Evolutionary conservation across 176 grass and related monocot genomes (phyloP).

Genomic region (Paspalum vaginatum): DNA sequence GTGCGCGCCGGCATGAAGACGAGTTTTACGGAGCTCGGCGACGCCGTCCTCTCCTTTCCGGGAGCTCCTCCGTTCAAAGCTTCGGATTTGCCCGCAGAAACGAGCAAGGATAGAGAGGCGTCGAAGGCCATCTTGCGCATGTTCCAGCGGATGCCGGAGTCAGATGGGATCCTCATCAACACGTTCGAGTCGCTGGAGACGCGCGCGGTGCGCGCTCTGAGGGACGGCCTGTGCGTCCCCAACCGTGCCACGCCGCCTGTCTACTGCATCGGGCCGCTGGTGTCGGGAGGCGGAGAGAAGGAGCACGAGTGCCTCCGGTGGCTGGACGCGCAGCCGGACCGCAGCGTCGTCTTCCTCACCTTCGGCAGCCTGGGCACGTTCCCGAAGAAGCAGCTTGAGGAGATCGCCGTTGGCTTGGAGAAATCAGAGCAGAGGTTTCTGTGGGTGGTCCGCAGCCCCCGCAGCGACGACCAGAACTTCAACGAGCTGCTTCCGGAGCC

Average conservation of each 20-base stretch:
- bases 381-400: constrained; percentile 42
- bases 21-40: neutral
- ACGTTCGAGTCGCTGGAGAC: constrained; percentile 51
- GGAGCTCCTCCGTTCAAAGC: constrained; percentile 44
- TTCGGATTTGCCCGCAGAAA: neutral
- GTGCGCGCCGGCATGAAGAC: neutral
- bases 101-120: neutral
- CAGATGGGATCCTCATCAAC: constrained; percentile 49
- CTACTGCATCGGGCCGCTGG: constrained; percentile 55
- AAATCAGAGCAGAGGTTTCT: constrained; percentile 53
- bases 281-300: neutral
- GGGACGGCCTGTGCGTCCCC: constrained; percentile 32
- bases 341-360: constrained; percentile 58
- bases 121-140: neutral
- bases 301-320: constrained; percentile 50
- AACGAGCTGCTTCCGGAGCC: constrained; percentile 8
- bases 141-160: neutral
- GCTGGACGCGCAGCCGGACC: constrained; percentile 48
- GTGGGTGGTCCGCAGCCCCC: constrained; percentile 48
- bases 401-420: constrained; percentile 58
- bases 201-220: constrained; percentile 32
- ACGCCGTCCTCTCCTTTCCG: neutral
- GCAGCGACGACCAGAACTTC: neutral
- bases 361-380: constrained; percentile 60
- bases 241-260: constrained; percentile 35